Evolutionary conservation across 768 basidiomycete species (phyloP).

Genomic region (Kwoniella sp.): DNA sequence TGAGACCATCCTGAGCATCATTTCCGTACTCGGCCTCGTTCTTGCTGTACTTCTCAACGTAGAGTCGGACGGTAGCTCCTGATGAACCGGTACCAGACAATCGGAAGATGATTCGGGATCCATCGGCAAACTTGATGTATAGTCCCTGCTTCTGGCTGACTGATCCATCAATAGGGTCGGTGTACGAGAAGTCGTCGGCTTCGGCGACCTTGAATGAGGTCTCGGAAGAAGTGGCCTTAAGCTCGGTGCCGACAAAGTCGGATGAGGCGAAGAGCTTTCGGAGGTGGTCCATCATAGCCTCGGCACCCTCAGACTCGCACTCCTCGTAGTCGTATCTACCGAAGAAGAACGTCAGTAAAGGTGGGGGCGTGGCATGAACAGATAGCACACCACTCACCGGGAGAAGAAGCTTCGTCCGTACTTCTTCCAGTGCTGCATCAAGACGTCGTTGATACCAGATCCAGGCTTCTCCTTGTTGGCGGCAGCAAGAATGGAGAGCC

Average conservation of each 20-base stretch:
- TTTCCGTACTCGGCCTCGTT: conserved; percentile 59
- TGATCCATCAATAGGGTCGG: conserved; percentile 94
- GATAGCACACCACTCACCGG: conserved; percentile 54
- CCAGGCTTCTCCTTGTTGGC: conserved; percentile 68
- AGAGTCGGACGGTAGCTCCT: conserved; percentile 94
- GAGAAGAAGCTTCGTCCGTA: conserved; percentile 99
- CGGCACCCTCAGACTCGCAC: conserved; percentile 85
- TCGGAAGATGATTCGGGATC: conserved; percentile 91
- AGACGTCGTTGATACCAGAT: conserved; percentile 77
- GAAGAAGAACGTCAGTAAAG: neutral
- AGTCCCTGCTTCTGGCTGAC: conserved; percentile 95
- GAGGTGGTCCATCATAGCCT: conserved; percentile 77
- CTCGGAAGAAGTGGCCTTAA: conserved; percentile 67
- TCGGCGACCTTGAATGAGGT: conserved; percentile 75
- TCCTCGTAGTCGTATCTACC: conserved; percentile 97
- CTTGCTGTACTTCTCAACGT: conserved; percentile 78
- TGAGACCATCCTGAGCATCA: conserved; percentile 80
- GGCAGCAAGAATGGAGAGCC: conserved; percentile 90
- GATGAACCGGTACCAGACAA: conserved; percentile 94
- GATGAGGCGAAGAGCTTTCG: conserved; percentile 65
- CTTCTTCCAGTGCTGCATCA: conserved; percentile 79
- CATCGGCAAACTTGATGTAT: conserved; percentile 86
- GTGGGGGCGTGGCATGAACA: neutral
- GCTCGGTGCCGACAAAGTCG: conserved; percentile 69
- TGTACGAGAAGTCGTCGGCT: conserved; percentile 89